Base-by-base conservation (phyloP, 768 basidiomycete species). In the Myochromella boudieri region DNA sequence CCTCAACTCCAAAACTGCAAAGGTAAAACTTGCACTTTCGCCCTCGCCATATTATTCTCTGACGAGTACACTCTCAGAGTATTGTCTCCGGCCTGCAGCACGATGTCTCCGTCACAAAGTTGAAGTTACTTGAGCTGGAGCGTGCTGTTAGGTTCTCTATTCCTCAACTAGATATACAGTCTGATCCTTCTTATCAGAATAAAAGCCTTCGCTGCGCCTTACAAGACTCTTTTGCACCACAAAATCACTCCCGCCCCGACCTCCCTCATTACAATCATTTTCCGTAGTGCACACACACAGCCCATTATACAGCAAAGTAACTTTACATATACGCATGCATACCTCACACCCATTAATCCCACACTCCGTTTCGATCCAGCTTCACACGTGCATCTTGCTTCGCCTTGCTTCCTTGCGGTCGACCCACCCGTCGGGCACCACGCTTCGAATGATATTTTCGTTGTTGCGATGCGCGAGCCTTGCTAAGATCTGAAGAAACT, bases 391-490 rank as follows among this genome's bases (percentile, higher is more conserved):
- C 77, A 58, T 92, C 88, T 59, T 84, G 82, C 68, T 91, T 95
- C 44, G 84, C 84, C 62, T 95, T 95, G 62, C 87, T 91, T 17
- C 92, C 92, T 54, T 84, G 82, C 18, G 82, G 71, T 29, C 89
- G 72, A 20, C 87, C 87, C 22, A 75, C 79, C 45, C 81, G 73
- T 44, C 79, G 76, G 3, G 74, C 74, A 6, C 77, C 75, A 51
- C 83, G 79, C 65, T 85, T 89, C 1, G 87, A 82, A 68, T 95
- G 92, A 61, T 88, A 80, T 62, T 89, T 90, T 47, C 78, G 75
- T 59, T 87, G 77, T 56, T 87, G 77, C 48, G 78, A 78, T 15
- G 78, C 74, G 3, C 81, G 82, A 40, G 67, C 59, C 58, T 80
- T 84, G 2, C 73, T 65, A 15, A 90, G 67, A 55, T 91, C 82